A percentile compares a stretch with the other conserved stretches of the same genome.
phyloP scores from a whole-genome alignment of 2,329 filamentous ascomycete genomes.

The Fusarium protoensiforme region DNA sequence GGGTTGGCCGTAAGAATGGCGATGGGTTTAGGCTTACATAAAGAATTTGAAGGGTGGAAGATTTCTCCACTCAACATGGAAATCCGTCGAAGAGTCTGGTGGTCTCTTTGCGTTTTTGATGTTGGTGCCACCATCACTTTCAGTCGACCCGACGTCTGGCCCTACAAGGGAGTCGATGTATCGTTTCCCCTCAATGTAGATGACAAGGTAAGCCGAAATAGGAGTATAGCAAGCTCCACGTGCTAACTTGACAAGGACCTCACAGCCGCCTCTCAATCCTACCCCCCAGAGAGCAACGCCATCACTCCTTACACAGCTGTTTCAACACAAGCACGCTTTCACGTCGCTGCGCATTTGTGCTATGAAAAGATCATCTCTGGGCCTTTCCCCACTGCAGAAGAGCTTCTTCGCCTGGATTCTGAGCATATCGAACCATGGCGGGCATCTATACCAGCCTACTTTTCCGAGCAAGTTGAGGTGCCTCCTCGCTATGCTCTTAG shows the following conservation, averaged over 20 bases:
- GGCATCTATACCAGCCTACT: constrained; percentile 50
- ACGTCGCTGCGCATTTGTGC: constrained; percentile 56
- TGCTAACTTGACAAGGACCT: constrained; percentile 37
- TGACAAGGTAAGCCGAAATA: constrained; percentile 48
- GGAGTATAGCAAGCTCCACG: background rate
- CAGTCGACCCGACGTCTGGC: constrained; percentile 48
- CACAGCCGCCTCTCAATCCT: constrained; percentile 48
- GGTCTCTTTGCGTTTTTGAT: constrained; percentile 56
- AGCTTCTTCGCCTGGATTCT: constrained; percentile 55
- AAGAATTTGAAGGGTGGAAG: constrained; percentile 51
- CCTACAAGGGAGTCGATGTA: constrained; percentile 55
- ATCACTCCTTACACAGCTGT: constrained; percentile 58
- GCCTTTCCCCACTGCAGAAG: constrained; percentile 53
- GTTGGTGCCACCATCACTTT: constrained; percentile 59
- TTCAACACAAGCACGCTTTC: constrained; percentile 56
- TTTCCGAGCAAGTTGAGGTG: constrained; percentile 45
- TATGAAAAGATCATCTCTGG: constrained; percentile 59
- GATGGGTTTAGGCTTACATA: constrained; percentile 60
- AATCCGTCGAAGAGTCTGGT: constrained; percentile 51
- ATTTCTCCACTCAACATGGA: constrained; percentile 50
- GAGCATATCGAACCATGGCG: constrained; percentile 53
- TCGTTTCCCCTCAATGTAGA: constrained; percentile 56
- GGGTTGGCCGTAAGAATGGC: constrained; percentile 62
- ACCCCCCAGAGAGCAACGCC: constrained; percentile 48
- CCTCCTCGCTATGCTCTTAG: constrained; percentile 52